Evolutionary conservation across 345 rosid genomes (phyloP).

Genomic region (Noccaea bulbosa): DNA sequence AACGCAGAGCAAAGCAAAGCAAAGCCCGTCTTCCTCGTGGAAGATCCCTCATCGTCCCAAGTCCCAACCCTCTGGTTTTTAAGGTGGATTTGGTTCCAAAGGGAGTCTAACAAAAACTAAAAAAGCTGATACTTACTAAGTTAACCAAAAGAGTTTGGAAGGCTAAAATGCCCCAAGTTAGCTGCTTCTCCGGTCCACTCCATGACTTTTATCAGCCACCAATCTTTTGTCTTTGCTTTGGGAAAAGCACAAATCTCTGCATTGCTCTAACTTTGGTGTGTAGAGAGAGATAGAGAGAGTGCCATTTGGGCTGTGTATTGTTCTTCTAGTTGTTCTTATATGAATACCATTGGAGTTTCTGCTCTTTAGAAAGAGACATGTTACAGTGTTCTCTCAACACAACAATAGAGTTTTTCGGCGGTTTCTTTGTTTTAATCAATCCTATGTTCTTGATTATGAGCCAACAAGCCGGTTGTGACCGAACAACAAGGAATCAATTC

Average conservation of each 20-base stretch:
- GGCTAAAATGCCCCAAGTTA: conserved; percentile 26
- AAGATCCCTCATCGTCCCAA: conserved; percentile 29
- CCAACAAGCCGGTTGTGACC: not conserved
- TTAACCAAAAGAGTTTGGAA: conserved; percentile 39
- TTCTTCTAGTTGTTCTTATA: conserved; percentile 26
- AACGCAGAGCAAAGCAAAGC: conserved; percentile 32
- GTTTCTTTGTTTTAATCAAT: conserved; percentile 21
- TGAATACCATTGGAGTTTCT: conserved; percentile 21
- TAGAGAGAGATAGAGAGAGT: conserved; percentile 18
- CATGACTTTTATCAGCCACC: conserved; percentile 20
- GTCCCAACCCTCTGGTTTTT: conserved; percentile 37
- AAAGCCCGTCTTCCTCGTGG: conserved; percentile 18
- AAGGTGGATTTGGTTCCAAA: conserved; percentile 37
- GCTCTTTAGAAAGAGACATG: conserved; percentile 27
- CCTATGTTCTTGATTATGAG: not conserved
- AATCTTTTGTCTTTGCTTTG: conserved; percentile 27
- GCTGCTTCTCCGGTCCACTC: conserved; percentile 29
- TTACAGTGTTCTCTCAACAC: conserved; percentile 17
- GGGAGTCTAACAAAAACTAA: conserved; percentile 44
- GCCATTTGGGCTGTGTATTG: conserved; percentile 37
- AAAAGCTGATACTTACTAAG: conserved; percentile 34
- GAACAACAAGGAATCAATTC: not conserved
- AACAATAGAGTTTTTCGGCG: not conserved
- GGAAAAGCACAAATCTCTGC: conserved; percentile 11
- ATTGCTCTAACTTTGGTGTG: conserved; percentile 29